Evolutionary conservation across 306 rosid species (phyloP).

Genomic region (Mimosa pudica): DNA sequence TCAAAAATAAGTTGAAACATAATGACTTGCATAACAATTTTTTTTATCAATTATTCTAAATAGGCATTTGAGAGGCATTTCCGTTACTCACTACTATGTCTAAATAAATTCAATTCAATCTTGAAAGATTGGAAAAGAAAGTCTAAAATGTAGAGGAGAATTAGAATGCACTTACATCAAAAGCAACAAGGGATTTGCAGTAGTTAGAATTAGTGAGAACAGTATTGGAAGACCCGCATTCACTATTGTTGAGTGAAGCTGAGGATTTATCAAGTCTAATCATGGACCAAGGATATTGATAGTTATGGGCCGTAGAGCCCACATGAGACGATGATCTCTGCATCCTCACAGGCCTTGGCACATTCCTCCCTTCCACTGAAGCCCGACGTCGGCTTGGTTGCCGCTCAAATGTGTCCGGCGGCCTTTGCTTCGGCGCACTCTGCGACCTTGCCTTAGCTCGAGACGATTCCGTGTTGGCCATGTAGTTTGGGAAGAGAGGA

Average conservation of each 20-base stretch:
- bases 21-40: no score
- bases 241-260: conserved; percentile 79
- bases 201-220: conserved; percentile 65
- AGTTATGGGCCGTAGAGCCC: conserved; percentile 61
- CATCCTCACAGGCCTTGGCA: conserved; percentile 86
- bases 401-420: conserved; percentile 65
- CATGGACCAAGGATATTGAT: conserved; percentile 69
- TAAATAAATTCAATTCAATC: no score
- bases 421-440: conserved; percentile 91
- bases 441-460: conserved; percentile 85
- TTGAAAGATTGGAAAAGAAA: background rate
- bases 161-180: conserved; percentile 58
- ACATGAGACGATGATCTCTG: conserved; percentile 92
- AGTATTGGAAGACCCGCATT: conserved; percentile 84
- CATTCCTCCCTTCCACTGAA: conserved; percentile 77
- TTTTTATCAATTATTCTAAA: no score
- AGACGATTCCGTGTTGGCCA: conserved; percentile 94
- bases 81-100: no score
- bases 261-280: conserved; percentile 75
- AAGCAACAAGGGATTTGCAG: conserved; percentile 71
- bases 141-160: background rate
- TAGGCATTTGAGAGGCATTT: background rate
- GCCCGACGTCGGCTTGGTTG: conserved; percentile 70
- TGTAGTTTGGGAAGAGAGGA: conserved; percentile 79
- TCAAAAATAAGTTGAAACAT: no score